Base-by-base conservation (phyloP, 2,329 filamentous ascomycete genomes). In the Trichoderma sp. region DNA sequence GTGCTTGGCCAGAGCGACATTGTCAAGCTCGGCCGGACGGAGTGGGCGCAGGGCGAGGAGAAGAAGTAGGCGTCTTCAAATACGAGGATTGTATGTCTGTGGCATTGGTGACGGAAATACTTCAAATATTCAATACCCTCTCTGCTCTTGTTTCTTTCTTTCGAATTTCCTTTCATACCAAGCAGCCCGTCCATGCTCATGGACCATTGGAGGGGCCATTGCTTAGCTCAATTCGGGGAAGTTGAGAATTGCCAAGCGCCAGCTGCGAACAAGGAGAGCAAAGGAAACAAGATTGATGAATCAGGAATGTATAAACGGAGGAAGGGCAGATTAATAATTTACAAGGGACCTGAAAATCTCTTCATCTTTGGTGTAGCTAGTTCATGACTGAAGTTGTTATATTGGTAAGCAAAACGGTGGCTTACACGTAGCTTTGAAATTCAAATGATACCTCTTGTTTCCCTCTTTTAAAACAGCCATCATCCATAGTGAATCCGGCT, bases 1-100 rank as follows among this genome's bases (percentile, higher is more conserved):
- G 74, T 88, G 11, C 27, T 94, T 35, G 84, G 85, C 47, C 80
- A 84, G 73, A 76, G 75, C 24, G 91, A 93, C 70, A 91, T 94
- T 74, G 78, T 92, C n/a, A 84, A 82, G 73, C 77, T 92, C 71
- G 91, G 91, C n/a, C 84, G 85, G 74, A 85, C 83, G 24, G 88
- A 88, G 79, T 87, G 83, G 84, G 81, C 81, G n/a, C 27, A 61
- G 19, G 21, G 43, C 27, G 35, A 47, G 27, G 56, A 69, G 61
- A 35, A 33, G 35, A 47, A 62, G 29, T 43, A 35, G 33, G 13
- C 47, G 19, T 43, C 13, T 27, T 24, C 4, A 29, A n/a, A 47
- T 33, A 3, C 21, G 33, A 21, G 14, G 33, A 40, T 40, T 14
- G 16, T n/a, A 43, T 43, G 16, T 43, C 6, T 43, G 49, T 33